Base-by-base conservation (phyloP, 2,329 filamentous ascomycete species). In the Neofusicoccum umdonicola region DNA sequence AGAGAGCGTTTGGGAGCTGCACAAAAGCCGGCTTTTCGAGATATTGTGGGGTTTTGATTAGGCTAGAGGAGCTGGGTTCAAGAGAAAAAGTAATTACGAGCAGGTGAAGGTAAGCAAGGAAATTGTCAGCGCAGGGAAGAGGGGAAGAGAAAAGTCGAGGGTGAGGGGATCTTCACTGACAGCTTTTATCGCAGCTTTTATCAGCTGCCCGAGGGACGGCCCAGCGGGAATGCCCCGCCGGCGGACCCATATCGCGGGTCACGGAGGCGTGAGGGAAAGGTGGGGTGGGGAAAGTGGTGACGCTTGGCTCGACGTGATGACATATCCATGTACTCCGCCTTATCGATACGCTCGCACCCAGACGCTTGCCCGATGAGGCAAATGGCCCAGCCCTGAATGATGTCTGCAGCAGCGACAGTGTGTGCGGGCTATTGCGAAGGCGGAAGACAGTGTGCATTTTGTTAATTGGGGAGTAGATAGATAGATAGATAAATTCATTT, bases 221-320 rank as follows among this genome's bases (percentile, higher is more conserved):
- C 22, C 22, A 22, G 22, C 22, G 22, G 22, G 22, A 3, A 22
- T 22, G 22, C 22, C 22, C 22, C 22, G 22, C 22, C 22, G 22
- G 22, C 22, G 22, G 22, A 22, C 22, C 22, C 22, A 22, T 22
- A 22, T 22, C 22, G 22, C 22, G 22, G 15, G 41, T 17, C 5
- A 58, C 13, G 22, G 22, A 12, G n/a, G 34, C 12, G 17, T 22
- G 44, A 17, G 17, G 13, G 42, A 47, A 37, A 61, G 58, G 44
- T 47, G 58, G 44, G 58, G 58, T 50, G 27, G 44, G 44, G 34
- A 41, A 48, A 48, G 34, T 54, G 34, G 51, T 54, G 51, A 37
- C 50, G 50, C 50, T 54, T 22, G 50, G 34, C 50, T 39, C 8
- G 50, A 35, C 8, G n/a, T 11, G 15, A 54, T 54, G 51, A 54